Evolutionary conservation across 2,329 filamentous ascomycete genomes (phyloP), one percentile per base, ranked within the genome.

Genomic region (Ophiostoma ips): DNA sequence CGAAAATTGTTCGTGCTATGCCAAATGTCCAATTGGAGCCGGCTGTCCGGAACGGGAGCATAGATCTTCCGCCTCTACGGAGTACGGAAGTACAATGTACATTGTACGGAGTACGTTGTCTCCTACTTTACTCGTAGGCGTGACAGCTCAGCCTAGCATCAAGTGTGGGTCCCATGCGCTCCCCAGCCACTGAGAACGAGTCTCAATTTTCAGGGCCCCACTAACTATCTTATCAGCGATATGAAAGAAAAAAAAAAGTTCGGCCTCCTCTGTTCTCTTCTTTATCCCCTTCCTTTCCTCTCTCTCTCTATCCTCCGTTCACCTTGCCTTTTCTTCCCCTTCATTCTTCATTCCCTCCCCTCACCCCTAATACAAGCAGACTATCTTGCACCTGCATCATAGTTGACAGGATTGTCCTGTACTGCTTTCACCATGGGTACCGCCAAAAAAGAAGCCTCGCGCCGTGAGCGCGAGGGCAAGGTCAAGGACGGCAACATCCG

Each of bases 401-500:
- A 28, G 16, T 36, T 13, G 15, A 48, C n/a, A 36, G 46, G 50
- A n/a, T 37, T 51, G 46, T 47, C 46, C n/a, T n/a, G n/a, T n/a
- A 24, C 38, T 31, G 46, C 37, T 13, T 19, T 13, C 35, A 53
- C 40, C 11, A 57, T 57, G 56, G 56, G 56, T 36, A 57, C 56
- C 38, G 44, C n/a, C 15, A 96, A 96, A 76, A 95, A 95, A 69
- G 90, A 96, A 70, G 81, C 80, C 56, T 77, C 72, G 65, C 82
- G 90, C 69, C 84, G 84, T 65, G 76, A 76, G 71, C 84, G 88
- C 66, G 81, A 95, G 76, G 87, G 87, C 59, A 90, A 89, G 71
- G 77, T 77, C 46, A 77, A 78, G 58, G 84, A 92, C 79, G 87
- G 87, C 65, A 96, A 96, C 70, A 86, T 96, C 62, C 87, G 83